Evolutionary conservation across 139 green algal genomes (phyloP).

Genomic region (Chlamydomonas sp.): DNA sequence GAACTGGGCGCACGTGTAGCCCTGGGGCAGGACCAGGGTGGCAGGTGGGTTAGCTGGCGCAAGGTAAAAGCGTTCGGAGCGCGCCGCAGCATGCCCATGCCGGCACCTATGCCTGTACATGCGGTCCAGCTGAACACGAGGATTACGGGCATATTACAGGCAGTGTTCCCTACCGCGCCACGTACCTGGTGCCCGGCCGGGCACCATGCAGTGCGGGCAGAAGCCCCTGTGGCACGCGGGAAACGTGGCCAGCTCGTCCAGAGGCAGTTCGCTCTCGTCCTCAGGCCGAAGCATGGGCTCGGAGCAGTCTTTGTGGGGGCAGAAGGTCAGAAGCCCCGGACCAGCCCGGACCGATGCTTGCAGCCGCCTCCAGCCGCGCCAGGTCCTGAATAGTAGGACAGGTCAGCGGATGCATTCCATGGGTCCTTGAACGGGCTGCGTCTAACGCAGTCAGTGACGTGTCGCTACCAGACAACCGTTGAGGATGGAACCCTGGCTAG

Average conservation of each 20-base stretch:
- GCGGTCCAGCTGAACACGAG: too few relatives aligned
- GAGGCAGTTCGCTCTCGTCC: background rate
- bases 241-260: background rate
- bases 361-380: constrained; percentile 38
- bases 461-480: too few relatives aligned
- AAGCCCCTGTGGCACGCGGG: background rate
- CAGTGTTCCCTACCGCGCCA: too few relatives aligned
- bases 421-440: too few relatives aligned
- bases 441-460: too few relatives aligned
- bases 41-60: too few relatives aligned
- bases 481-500: too few relatives aligned
- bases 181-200: constrained; percentile 4
- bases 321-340: constrained; percentile 33
- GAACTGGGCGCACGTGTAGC: constrained; percentile 52
- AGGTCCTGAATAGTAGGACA: background rate
- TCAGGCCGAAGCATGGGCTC: background rate
- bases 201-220: background rate
- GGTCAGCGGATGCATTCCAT: too few relatives aligned
- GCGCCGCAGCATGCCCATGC: too few relatives aligned
- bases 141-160: too few relatives aligned
- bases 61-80: too few relatives aligned
- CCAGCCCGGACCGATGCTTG: constrained; percentile 11
- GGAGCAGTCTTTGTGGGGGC: background rate
- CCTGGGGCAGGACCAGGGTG: background rate
- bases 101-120: too few relatives aligned